Conservation (phyloP, 257 asterid species). For the Salvia hispanica region DNA sequence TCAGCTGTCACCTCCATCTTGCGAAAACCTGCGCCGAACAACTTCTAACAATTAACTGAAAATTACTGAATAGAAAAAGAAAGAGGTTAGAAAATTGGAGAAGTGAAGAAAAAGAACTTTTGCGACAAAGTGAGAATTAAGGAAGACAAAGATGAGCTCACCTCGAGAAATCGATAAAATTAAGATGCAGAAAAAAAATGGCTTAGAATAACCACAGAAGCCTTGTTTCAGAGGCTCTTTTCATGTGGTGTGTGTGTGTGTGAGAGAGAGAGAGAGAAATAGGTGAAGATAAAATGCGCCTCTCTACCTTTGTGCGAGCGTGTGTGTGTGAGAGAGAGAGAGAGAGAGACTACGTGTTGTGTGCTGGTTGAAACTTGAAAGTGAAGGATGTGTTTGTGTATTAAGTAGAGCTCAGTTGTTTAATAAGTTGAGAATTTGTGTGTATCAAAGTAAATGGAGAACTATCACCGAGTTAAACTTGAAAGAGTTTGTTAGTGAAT, state of each 20-base stretch:
- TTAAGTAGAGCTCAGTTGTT: too few species aligned
- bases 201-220: constrained; percentile 21
- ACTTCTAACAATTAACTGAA: constrained; percentile 25
- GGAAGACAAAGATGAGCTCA: constrained; percentile 8
- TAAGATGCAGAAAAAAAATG: constrained; percentile 10
- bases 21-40: constrained; percentile 30
- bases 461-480: too few species aligned
- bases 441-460: too few species aligned
- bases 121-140: background rate
- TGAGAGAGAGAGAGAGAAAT: constrained; percentile 33
- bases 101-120: background rate
- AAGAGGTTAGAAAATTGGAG: too few species aligned
- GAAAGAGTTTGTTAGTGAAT: background rate
- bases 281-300: constrained; percentile 13
- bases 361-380: constrained; percentile 14
- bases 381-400: constrained; percentile 17
- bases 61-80: background rate
- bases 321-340: constrained; percentile 13
- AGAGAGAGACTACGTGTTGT: background rate
- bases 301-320: constrained; percentile 3
- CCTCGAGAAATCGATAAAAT: constrained; percentile 2
- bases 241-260: constrained; percentile 11
- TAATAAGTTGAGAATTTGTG: too few species aligned
- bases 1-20: constrained; percentile 53
- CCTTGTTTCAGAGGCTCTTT: constrained; percentile 17